phyloP scores from a whole-genome alignment of 257 asterid genomes.

The Solanum chilense region DNA sequence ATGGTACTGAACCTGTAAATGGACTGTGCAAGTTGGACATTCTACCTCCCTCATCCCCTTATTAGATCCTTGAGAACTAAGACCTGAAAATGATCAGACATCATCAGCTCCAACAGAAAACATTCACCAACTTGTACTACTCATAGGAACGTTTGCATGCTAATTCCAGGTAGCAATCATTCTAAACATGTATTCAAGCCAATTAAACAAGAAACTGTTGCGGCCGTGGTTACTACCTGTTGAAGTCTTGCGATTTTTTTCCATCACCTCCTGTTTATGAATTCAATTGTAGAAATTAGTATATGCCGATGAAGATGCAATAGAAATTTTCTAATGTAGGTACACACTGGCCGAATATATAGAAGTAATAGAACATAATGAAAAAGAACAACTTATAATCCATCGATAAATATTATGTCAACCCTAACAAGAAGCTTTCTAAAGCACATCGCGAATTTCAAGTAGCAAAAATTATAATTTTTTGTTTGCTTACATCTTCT shows the following conservation, averaged over 20 bases:
- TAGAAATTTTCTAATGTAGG: background rate
- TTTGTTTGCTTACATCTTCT: background rate
- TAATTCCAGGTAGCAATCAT: background rate
- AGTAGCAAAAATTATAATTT: background rate
- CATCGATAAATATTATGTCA: background rate
- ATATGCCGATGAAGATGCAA: background rate
- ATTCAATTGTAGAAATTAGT: conserved; percentile 3
- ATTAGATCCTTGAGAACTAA: conserved; percentile 27
- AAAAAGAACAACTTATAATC: background rate
- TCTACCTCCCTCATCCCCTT: conserved; percentile 70
- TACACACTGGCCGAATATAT: background rate
- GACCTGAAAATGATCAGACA: conserved; percentile 21
- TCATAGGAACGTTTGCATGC: background rate
- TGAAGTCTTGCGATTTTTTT: conserved; percentile 50
- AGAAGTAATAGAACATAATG: background rate
- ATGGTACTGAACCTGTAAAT: conserved; percentile 47
- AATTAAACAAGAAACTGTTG: background rate
- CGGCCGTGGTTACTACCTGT: conserved; percentile 16
- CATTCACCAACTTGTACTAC: background rate
- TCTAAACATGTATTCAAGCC: background rate
- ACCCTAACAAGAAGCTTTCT: background rate
- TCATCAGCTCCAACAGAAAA: background rate
- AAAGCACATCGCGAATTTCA: background rate
- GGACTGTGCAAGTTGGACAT: conserved; percentile 90
- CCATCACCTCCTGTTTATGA: conserved; percentile 77